Evolutionary conservation across 2,329 filamentous ascomycete species (phyloP).

Genomic region (Cytospora schulzeri): DNA sequence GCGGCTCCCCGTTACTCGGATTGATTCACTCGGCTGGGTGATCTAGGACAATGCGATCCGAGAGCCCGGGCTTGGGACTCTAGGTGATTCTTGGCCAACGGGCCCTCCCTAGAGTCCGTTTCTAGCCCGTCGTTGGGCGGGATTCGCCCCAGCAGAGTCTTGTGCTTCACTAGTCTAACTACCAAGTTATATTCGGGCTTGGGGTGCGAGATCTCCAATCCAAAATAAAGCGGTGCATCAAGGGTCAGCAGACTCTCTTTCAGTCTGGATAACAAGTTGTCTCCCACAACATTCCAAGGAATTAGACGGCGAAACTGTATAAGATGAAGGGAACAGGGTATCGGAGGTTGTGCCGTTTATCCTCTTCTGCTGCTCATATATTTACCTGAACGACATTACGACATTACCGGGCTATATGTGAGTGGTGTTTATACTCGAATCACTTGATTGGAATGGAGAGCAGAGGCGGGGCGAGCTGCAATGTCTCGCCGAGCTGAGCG

Average conservation of each 20-base stretch:
- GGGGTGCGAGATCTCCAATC: conserved; percentile 3
- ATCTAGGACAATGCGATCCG: not conserved
- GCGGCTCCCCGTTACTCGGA: not conserved
- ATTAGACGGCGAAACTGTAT: not conserved
- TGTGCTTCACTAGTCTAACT: conserved; percentile 6
- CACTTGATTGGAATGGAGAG: not conserved
- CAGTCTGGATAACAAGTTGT: not conserved
- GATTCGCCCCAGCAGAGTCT: conserved; percentile 12
- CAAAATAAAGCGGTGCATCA: not conserved
- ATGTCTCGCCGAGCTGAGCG: conserved; percentile 23
- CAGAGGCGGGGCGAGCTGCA: conserved; percentile 13
- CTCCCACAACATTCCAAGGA: not conserved
- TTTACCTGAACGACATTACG: too few relatives aligned
- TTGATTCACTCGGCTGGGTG: not conserved
- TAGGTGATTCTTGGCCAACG: conserved; percentile 4
- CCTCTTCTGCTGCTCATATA: not conserved
- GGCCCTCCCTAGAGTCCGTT: not conserved
- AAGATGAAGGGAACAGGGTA: not conserved
- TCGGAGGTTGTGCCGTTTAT: not conserved
- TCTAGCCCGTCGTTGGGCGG: conserved; percentile 8
- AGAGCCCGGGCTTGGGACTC: not conserved
- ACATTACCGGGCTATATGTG: not conserved
- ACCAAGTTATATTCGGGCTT: conserved; percentile 1
- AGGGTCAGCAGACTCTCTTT: conserved; percentile 7
- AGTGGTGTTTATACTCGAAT: not conserved